A percentile compares a stretch with the other conserved stretches of the same genome.
Evolutionary conservation across 2,329 filamentous ascomycete genomes (phyloP).

Genomic region (Clonostachys rosea): DNA sequence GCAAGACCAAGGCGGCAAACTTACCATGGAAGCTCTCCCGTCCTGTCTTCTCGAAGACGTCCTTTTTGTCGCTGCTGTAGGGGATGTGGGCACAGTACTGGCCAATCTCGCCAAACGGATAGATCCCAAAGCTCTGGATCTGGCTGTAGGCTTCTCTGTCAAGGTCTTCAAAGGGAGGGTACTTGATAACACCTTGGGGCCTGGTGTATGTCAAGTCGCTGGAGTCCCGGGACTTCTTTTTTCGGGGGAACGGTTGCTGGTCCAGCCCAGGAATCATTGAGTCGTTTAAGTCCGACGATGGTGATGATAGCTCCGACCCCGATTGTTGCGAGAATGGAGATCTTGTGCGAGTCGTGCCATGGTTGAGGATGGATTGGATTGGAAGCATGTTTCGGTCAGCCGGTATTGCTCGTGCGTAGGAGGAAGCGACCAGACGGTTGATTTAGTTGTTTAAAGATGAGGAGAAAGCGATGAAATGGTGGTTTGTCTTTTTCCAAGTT

Average conservation of each 20-base stretch:
- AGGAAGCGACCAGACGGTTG: too few relatives aligned
- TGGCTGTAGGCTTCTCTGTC: constrained; percentile 51
- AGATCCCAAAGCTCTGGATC: constrained; percentile 61
- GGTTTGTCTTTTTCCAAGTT: too few relatives aligned
- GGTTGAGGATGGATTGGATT: constrained; percentile 3
- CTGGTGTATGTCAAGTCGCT: constrained; percentile 44
- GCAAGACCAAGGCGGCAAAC: constrained; percentile 2
- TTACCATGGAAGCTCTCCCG: constrained; percentile 84
- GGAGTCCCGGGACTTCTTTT: constrained; percentile 39
- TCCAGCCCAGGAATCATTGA: not conserved
- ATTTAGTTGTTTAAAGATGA: too few relatives aligned
- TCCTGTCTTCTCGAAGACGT: constrained; percentile 81
- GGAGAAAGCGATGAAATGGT: too few relatives aligned
- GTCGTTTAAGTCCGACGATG: constrained; percentile 1
- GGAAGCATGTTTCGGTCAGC: constrained; percentile 1
- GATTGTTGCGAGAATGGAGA: not conserved
- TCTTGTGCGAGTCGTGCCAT: not conserved
- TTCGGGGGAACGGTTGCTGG: constrained; percentile 8
- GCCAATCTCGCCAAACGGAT: constrained; percentile 58
- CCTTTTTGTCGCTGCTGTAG: constrained; percentile 92
- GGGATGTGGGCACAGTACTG: constrained; percentile 73
- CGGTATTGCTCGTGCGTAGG: not conserved
- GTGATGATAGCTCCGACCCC: constrained; percentile 3
- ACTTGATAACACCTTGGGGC: constrained; percentile 65
- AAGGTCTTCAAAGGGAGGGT: constrained; percentile 66